Evolutionary conservation across 331 rosid genomes (phyloP), one percentile per base, ranked within the genome.

Genomic region (Quercus tomentella): DNA sequence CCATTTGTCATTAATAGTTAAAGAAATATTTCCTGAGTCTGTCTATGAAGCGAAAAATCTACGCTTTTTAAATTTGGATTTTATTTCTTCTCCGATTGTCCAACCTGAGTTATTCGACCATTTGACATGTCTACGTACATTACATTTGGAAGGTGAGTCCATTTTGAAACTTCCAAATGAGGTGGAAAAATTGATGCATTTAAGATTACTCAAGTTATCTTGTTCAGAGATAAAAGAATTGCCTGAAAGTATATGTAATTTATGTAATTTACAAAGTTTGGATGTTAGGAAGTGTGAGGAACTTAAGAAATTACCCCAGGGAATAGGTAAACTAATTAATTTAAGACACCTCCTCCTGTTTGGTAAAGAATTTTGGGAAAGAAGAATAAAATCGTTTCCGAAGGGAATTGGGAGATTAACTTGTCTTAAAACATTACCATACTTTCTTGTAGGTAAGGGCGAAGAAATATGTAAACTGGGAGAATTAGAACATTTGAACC

Each of bases 201-300:
- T 45, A 1, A 45, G 16, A 3, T 45, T 0, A 0, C 16, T 45
- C 16, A 45, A 9, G 52, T 45, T 12, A 2, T 9, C 14, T 1
- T 12, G 4, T 0, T 0, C 0, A 0, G 0, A 1, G 0, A 4
- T 14, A 30, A 0, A 18, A 9, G 10, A 30, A 66, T 28, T 31
- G 72, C 72, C 51, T 2, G n/a, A 66, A 16, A 43, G 0, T 9
- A 16, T 66, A 26, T 66, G 71, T 2, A 21, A 66, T 66, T 28
- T 66, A 26, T 66, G 12, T 66, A 3, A 5, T 5, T 30, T 66
- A 43, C 71, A 66, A 17, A 66, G 43, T 4, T 31, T 66, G n/a
- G 30, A 12, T 45, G 4, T 45, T 12, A 1, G 4, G 0, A 0
- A 0, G 0, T 45, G 52, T 12, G 0, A 0, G 6, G 0, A 15